These are phyloP conservation scores for Somion occarium DNA, from an alignment of 1,284 basidiomycete genomes.

Conservation along the genomic window DNA sequence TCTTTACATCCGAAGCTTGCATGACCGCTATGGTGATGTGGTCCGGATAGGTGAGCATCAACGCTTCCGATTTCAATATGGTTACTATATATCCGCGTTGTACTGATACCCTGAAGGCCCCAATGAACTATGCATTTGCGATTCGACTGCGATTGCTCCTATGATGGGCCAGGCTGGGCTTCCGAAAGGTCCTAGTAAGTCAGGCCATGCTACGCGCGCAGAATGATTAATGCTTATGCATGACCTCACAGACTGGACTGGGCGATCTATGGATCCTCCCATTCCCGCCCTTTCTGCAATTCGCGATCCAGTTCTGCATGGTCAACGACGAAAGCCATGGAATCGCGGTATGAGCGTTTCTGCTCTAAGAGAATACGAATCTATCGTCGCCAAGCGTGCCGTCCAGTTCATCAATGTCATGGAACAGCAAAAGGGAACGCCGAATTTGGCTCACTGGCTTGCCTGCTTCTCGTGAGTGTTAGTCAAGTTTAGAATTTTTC, in stretches of 20 bases:
- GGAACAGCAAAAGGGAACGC: constrained; percentile 25
- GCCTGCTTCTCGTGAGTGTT: constrained; percentile 51
- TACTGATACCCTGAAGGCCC: no score
- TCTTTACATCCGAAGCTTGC: constrained; percentile 12
- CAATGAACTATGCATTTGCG: constrained; percentile 30
- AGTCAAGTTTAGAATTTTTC: constrained; percentile 1
- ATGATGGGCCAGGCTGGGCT: constrained; percentile 13
- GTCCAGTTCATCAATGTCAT: constrained; percentile 36
- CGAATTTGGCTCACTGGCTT: constrained; percentile 42
- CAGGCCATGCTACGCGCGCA: no score
- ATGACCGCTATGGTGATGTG: constrained; percentile 16
- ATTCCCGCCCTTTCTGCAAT: constrained; percentile 19
- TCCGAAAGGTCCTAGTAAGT: constrained; percentile 14
- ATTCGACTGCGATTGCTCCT: constrained; percentile 11
- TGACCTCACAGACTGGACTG: background rate
- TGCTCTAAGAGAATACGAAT: constrained; percentile 49
- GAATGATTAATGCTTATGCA: background rate
- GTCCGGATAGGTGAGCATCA: constrained; percentile 21
- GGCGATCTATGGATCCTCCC: background rate
- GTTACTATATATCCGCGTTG: no score
- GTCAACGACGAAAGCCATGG: constrained; percentile 47
- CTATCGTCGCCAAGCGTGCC: constrained; percentile 34
- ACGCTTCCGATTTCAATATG: no score
- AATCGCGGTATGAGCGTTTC: constrained; percentile 43
- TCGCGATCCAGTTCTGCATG: constrained; percentile 36